Percentiles rank a stretch among this genome's conserved stretches.
Evolutionary conservation across 495 filamentous ascomycete species (phyloP).

Genomic region (Margaritispora aquatica): DNA sequence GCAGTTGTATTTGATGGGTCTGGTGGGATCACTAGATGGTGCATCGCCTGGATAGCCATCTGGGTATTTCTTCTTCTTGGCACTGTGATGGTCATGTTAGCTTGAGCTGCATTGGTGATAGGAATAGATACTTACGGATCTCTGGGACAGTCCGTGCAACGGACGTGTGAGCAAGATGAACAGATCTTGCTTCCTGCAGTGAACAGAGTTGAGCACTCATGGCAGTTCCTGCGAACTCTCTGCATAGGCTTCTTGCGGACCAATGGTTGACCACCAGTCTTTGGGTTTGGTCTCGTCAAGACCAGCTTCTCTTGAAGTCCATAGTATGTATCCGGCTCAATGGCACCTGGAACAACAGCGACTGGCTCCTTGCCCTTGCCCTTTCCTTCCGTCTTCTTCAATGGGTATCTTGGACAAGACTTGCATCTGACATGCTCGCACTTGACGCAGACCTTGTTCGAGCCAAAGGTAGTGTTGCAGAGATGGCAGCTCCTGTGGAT

Average conservation of each 20-base stretch:
- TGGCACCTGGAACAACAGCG: slow-evolving; percentile 4
- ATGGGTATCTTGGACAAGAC: slow-evolving; percentile 60
- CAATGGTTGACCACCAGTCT: slow-evolving; percentile 61
- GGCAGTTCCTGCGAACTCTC: slow-evolving; percentile 70
- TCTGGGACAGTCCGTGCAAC: slow-evolving; percentile 76
- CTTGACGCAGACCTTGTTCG: slow-evolving; percentile 60
- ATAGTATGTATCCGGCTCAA: slow-evolving; percentile 24
- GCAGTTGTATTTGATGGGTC: slow-evolving; percentile 53
- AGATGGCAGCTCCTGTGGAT: slow-evolving; percentile 78
- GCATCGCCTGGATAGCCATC: slow-evolving; percentile 72
- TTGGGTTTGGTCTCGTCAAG: slow-evolving; percentile 53
- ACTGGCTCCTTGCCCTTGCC: slow-evolving; percentile 13
- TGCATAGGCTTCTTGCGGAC: slow-evolving; percentile 60
- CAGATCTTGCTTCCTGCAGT: slow-evolving; percentile 53
- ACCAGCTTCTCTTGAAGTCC: slow-evolving; percentile 26
- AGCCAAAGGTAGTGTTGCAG: slow-evolving; percentile 66
- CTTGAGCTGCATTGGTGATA: slow-evolving; percentile 9
- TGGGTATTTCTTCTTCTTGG: slow-evolving; percentile 67
- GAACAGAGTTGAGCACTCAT: slow-evolving; percentile 65
- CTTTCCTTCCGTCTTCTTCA: slow-evolving; percentile 11
- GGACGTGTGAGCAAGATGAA: slow-evolving; percentile 58
- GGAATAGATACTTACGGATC: slow-evolving; percentile 68
- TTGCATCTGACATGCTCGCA: slow-evolving; percentile 76
- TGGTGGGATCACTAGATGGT: slow-evolving; percentile 31
- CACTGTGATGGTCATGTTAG: slow-evolving; percentile 36